phyloP scores from a whole-genome alignment of 768 basidiomycete genomes.

The Amyloporia xantha region DNA sequence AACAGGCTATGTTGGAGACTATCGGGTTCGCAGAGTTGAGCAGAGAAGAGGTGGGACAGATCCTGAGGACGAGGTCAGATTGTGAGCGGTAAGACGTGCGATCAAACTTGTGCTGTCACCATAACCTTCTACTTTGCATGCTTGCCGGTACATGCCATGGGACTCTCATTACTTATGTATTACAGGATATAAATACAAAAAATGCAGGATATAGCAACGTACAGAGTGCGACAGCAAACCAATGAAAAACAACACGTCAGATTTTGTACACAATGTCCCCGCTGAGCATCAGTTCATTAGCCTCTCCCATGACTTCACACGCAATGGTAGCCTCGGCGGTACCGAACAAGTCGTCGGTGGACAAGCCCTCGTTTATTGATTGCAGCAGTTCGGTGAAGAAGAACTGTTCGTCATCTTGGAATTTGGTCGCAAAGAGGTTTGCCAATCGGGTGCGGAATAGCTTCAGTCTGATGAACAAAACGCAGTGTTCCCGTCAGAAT shows the following conservation, averaged over 20 bases:
- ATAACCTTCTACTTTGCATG: too few relatives aligned
- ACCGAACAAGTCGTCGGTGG: constrained; percentile 65
- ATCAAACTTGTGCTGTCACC: too few relatives aligned
- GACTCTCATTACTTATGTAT: not conserved
- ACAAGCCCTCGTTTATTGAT: constrained; percentile 70
- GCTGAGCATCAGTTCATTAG: constrained; percentile 82
- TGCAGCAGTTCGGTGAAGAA: constrained; percentile 65
- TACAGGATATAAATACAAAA: not conserved
- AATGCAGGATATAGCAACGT: not conserved
- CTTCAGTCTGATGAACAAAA: constrained; percentile 43
- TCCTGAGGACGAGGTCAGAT: constrained; percentile 43
- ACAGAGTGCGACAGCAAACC: not conserved
- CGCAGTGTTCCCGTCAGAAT: not conserved
- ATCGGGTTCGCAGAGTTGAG: constrained; percentile 57
- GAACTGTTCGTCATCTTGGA: constrained; percentile 74
- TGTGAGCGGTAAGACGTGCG: constrained; percentile 20
- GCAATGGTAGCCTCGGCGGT: constrained; percentile 72
- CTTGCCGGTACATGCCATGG: too few relatives aligned
- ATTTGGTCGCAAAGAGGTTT: constrained; percentile 54
- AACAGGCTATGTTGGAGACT: constrained; percentile 40
- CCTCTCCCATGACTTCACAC: constrained; percentile 69
- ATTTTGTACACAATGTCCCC: constrained; percentile 85
- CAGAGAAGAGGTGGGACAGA: constrained; percentile 52
- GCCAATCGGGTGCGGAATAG: constrained; percentile 80
- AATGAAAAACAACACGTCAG: constrained; percentile 26